phyloP scores from a whole-genome alignment of 306 rosid genomes.

The Casuarina glauca region DNA sequence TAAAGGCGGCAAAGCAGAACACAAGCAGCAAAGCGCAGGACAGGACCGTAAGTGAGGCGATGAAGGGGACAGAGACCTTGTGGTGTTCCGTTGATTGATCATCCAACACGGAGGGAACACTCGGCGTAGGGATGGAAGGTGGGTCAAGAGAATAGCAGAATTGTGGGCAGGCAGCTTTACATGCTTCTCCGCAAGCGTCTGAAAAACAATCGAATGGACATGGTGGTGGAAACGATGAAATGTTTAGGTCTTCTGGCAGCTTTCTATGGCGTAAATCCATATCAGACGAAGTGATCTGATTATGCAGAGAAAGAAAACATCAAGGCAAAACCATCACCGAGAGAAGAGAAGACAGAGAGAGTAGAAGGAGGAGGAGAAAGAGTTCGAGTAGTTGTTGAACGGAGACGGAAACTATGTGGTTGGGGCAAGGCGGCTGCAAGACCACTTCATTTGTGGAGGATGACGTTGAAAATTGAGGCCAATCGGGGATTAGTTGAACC shows the following conservation, averaged over 20 bases:
- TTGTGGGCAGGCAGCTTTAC: background rate
- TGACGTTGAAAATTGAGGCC: background rate
- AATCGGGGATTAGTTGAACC: background rate
- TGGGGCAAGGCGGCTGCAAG: background rate
- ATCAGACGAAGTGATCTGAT: background rate
- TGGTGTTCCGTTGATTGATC: background rate
- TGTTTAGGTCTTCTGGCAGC: rapidly evolving
- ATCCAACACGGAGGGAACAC: background rate
- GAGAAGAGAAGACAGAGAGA: slow-evolving; percentile 20
- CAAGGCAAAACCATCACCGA: slow-evolving; percentile 1
- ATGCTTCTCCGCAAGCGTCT: background rate
- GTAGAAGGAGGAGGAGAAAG: background rate
- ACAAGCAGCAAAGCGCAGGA: slow-evolving; percentile 35
- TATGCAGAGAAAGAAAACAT: background rate
- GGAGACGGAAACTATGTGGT: too few relatives aligned
- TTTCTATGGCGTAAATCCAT: slow-evolving; percentile 45
- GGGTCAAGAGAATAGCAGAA: background rate
- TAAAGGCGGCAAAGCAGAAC: slow-evolving; percentile 23
- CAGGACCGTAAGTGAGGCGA: slow-evolving; percentile 25
- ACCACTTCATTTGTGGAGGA: background rate
- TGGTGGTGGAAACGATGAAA: background rate
- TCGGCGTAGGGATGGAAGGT: background rate
- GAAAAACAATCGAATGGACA: background rate
- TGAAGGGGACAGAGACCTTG: slow-evolving; percentile 11
- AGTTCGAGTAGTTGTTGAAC: background rate